Percentiles rank a stretch among this genome's conserved stretches.
These are phyloP conservation scores for Trypanosoma cruzi DNA, from an alignment of 208 protist genomes.

Conservation along the genomic window DNA sequence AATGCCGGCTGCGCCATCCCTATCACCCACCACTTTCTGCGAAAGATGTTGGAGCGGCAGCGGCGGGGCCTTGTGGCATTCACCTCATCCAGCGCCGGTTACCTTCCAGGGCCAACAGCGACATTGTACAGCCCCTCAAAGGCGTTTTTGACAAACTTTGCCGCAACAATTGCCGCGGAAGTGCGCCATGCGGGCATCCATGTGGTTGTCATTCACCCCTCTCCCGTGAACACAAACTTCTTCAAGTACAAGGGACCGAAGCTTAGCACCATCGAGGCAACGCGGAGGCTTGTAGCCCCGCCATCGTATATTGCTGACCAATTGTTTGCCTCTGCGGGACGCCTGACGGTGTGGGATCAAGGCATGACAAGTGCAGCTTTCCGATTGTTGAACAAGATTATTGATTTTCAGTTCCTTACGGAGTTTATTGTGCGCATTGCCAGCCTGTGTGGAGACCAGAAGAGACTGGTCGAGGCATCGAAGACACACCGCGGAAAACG, in stretches of 20 bases:
- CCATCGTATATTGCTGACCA: conserved; percentile 83
- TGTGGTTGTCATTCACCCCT: conserved; percentile 88
- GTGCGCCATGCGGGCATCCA: conserved; percentile 85
- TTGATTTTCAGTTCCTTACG: conserved; percentile 86
- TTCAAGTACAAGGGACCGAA: conserved; percentile 86
- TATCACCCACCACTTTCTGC: conserved; percentile 92
- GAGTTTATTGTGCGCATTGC: conserved; percentile 83
- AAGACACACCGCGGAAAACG: conserved; percentile 40
- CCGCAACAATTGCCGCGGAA: conserved; percentile 75
- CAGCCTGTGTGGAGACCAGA: conserved; percentile 73
- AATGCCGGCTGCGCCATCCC: conserved; percentile 87
- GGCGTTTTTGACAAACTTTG: conserved; percentile 91
- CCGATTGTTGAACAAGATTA: conserved; percentile 74
- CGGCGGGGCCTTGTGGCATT: conserved; percentile 88
- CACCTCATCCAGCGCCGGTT: conserved; percentile 80
- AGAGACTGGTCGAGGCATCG: conserved; percentile 49
- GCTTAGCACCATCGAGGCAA: conserved; percentile 70
- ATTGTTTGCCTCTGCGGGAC: conserved; percentile 84
- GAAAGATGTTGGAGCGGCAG: conserved; percentile 82
- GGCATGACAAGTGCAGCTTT: conserved; percentile 70
- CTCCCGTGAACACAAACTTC: conserved; percentile 90
- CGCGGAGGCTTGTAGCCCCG: conserved; percentile 67
- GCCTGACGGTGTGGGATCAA: conserved; percentile 87
- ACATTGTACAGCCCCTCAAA: conserved; percentile 93
- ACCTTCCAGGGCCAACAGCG: conserved; percentile 87